Evolutionary conservation across 1,284 basidiomycete species (phyloP).

Genomic region (Cryptococcus deneoformans): DNA sequence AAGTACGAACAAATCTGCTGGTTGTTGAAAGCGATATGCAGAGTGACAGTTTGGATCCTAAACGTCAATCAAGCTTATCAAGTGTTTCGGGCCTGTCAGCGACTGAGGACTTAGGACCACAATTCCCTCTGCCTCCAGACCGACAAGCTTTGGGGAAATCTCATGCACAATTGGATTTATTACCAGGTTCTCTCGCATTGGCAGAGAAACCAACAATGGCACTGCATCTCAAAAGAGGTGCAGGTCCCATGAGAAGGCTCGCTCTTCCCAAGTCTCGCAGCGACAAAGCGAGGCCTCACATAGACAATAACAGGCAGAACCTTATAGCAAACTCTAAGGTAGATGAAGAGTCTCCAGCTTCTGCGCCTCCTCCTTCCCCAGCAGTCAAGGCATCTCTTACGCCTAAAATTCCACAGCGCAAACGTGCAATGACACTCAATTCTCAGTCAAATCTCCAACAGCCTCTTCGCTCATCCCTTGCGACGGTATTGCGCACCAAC

Average conservation of each 20-base stretch:
- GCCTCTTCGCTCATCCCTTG: neutral
- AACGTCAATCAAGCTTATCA: constrained; percentile 9
- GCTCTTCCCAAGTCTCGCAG: neutral
- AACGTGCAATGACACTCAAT: constrained; percentile 2
- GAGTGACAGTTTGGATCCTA: neutral
- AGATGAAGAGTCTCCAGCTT: neutral
- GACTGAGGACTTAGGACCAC: constrained; percentile 6
- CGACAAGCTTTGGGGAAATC: neutral
- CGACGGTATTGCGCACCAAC: constrained; percentile 3
- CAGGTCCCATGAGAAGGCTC: neutral
- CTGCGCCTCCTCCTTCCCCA: neutral
- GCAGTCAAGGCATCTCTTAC: neutral
- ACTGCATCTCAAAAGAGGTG: neutral
- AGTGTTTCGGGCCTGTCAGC: constrained; percentile 5
- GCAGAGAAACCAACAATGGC: neutral
- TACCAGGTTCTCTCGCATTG: neutral
- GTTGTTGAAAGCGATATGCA: neutral
- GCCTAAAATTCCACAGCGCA: neutral
- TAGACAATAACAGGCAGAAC: no score
- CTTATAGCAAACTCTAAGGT: no score
- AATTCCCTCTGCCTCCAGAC: constrained; percentile 11
- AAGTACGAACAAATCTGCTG: neutral
- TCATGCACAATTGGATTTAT: neutral
- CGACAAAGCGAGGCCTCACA: neutral
- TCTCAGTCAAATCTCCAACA: neutral